These are phyloP conservation scores for Pulveroboletus sp. DNA, from an alignment of 768 basidiomycete genomes.

Conservation along the genomic window DNA sequence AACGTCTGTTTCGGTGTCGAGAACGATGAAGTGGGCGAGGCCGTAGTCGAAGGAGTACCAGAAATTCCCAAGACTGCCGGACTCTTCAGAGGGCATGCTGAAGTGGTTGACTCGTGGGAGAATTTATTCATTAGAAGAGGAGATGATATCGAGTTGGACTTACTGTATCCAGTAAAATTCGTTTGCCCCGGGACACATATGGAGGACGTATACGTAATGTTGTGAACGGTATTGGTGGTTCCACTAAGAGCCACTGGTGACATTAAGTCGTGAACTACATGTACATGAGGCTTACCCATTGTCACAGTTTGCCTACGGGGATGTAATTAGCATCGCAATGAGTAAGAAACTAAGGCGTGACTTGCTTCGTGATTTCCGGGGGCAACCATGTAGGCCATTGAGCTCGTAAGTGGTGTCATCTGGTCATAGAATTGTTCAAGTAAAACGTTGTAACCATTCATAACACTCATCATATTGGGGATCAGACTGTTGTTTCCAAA, in stretches of 20 bases:
- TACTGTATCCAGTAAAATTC: conserved; percentile 30
- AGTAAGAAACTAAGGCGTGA: background rate
- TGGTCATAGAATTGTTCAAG: conserved; percentile 29
- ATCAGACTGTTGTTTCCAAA: conserved; percentile 26
- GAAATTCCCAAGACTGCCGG: no score
- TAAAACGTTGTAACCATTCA: conserved; percentile 23
- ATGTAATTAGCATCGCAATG: background rate
- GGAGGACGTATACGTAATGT: conserved; percentile 26
- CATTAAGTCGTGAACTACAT: background rate
- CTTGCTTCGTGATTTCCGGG: conserved; percentile 26
- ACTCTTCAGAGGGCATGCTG: no score
- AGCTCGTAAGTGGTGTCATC: conserved; percentile 21
- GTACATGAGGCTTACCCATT: conserved; percentile 19
- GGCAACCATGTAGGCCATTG: conserved; percentile 27
- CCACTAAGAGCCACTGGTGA: conserved; percentile 9
- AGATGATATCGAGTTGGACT: no score
- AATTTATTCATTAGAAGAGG: no score
- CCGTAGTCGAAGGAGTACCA: no score
- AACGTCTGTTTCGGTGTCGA: conserved; percentile 25
- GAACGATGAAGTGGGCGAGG: conserved; percentile 26
- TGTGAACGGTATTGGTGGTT: conserved; percentile 19
- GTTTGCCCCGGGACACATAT: conserved; percentile 25
- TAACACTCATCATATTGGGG: conserved; percentile 22
- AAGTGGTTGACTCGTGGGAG: no score
- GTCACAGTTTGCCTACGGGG: conserved; percentile 25